Evolutionary conservation across 2,329 filamentous ascomycete species (phyloP), one percentile per base, ranked within the genome.

Genomic region (Fusarium tjaetaba): DNA sequence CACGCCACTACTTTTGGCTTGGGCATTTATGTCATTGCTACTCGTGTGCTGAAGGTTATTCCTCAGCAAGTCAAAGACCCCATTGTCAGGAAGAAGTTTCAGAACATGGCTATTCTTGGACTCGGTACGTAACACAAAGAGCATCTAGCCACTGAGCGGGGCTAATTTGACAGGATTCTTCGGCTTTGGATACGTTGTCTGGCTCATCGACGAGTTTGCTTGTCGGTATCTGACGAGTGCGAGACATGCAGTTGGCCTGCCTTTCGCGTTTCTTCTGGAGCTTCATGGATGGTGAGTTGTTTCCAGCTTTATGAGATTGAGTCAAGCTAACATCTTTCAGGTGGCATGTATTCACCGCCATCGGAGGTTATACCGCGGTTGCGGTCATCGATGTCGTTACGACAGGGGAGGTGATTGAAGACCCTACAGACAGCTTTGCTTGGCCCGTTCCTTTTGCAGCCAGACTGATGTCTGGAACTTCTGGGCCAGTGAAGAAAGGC

Each of bases 301-400:
- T 15, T 11, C 7, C 0, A 3, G 0, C 5, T 18, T 22, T 14
- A 18, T 14, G 3, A 20, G 13, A 1, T 4, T 73, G 30, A 69
- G 4, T 4, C 11, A 20, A 26, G 53, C 61, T 70, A 24, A 70
- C 14, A 15, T 1, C 2, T 2, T 16, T 22, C 18, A 84, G 83
- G 83, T 84, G 83, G 83, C 83, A 85, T 65, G 45, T 84, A 11
- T 80, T 84, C 11, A 85, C 83, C 8, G 81, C 81, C 1, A 81
- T 85, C 34, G 83, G 83, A 16, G 83, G 82, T 5, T 85, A 85
- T 43, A 77, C 81, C 9, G 83, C 79, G 4, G 82, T 85, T 14
- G 82, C 77, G 1, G 66, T 83, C 30, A 78, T 85, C 15, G 83
- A 85, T 36, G 46, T 80, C 4, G 77, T 84, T 6, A 83, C 80